Base-by-base conservation (phyloP, 768 basidiomycete genomes). In the Trametes cingulata region DNA sequence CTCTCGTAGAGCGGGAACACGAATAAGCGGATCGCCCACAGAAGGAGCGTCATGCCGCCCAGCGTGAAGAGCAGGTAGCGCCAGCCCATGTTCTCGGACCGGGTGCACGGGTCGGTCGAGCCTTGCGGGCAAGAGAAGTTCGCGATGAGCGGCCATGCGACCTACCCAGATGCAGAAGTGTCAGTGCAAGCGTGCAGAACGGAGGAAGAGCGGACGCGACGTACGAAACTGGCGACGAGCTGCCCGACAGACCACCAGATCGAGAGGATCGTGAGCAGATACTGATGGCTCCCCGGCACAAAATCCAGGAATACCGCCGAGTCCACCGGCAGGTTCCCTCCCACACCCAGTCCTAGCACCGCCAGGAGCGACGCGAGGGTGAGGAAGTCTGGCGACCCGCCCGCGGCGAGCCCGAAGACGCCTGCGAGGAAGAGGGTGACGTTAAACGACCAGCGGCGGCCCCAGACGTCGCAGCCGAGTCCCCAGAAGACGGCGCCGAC, bases 191-290 rank as follows among this genome's bases (percentile, higher is more conserved):
- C 14, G 15, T 1, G n/a, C 20, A n/a, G 7, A 33, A 33, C 14
- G 33, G 24, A 49, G 19, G 14, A 27, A 17, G 3, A 42, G 48
- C n/a, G 7, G 8, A 3, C 10, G 29, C 29, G 15, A 65, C 75
- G 48, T 58, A 80, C 80, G 36, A 86, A 68, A 58, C 77, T 77
- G 12, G 74, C 78, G 20, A 84, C 56, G 6, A 85, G 74, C 66
- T 83, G 82, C 3, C 85, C 85, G 24, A 85, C 66, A 17, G 77
- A 79, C 83, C 83, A 86, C 81, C 81, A 86, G 15, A 85, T 77
- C 0, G 82, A 81, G 22, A 86, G 71, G 48, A 85, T 67, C 0
- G 84, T 85, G 45, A 86, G 69, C 36, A 85, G 74, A 62, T 83
- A 86, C 61, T 86, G 85, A 60, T 85, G 82, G 9, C 78, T 76